phyloP scores from a whole-genome alignment of 169 alveolate species.

The Babesia bovis region DNA sequence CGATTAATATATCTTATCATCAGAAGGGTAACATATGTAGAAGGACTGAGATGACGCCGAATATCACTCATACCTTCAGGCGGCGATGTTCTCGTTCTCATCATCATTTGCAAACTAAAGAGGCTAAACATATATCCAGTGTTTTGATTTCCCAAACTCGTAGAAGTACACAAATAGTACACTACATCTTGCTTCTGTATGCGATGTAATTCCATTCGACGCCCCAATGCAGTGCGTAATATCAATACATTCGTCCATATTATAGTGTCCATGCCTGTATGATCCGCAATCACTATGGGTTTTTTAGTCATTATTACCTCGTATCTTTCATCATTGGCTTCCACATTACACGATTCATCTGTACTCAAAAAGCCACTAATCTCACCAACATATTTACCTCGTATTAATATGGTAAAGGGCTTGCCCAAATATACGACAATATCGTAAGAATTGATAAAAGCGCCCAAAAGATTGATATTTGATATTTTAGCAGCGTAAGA shows the following conservation, averaged over 20 bases:
- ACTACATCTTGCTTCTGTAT: not conserved
- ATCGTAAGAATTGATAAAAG: not conserved
- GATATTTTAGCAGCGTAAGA: not conserved
- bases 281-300: slow-evolving; percentile 7
- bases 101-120: not conserved
- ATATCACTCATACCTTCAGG: slow-evolving; percentile 3
- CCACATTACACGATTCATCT: slow-evolving; percentile 3
- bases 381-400: not conserved
- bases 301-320: not conserved
- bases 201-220: not conserved
- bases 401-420: slow-evolving; percentile 21
- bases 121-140: not conserved
- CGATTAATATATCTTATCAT: not conserved
- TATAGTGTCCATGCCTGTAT: not conserved
- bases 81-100: not conserved
- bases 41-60: not conserved
- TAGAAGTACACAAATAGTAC: not conserved
- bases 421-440: slow-evolving; percentile 24
- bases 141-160: not conserved
- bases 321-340: not conserved
- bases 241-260: slow-evolving; percentile 34
- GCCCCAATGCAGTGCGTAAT: slow-evolving; percentile 4
- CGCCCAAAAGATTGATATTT: not conserved
- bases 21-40: not conserved
- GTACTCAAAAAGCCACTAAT: slow-evolving; percentile 10